Percentiles rank a stretch among this genome's conserved stretches.
Conservation (phyloP, 2,329 filamentous ascomycete species). For the Boeremia lycopersici region DNA sequence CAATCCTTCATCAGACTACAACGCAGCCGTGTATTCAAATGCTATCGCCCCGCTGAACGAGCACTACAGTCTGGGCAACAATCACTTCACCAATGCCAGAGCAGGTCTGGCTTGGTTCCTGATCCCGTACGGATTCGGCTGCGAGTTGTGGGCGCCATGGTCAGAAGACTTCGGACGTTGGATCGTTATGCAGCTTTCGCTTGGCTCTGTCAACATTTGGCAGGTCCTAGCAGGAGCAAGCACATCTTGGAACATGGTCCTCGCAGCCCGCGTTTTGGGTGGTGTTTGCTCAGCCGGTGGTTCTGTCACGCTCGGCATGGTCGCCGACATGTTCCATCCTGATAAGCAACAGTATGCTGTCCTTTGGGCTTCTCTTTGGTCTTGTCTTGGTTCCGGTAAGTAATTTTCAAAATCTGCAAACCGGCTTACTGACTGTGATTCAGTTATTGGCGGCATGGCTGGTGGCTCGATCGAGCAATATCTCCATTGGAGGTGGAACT, state of each 20-base stretch:
- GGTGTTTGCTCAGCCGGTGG: constrained; percentile 62
- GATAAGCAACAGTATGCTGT: constrained; percentile 73
- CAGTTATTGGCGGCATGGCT: constrained; percentile 77
- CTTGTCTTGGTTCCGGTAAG: constrained; percentile 69
- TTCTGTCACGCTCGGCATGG: constrained; percentile 67
- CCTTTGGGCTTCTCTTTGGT: constrained; percentile 59
- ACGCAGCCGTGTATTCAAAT: constrained; percentile 62
- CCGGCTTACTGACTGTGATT: constrained; percentile 56
- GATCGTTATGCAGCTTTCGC: constrained; percentile 72
- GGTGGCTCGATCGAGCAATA: constrained; percentile 74
- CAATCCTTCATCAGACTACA: constrained; percentile 51
- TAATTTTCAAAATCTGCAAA: constrained; percentile 40
- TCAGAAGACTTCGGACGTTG: constrained; percentile 80
- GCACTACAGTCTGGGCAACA: constrained; percentile 58
- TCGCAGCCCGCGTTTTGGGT: constrained; percentile 60
- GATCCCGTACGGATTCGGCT: constrained; percentile 80
- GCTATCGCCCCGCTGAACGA: constrained; percentile 58
- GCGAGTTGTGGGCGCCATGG: constrained; percentile 82
- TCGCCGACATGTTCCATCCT: constrained; percentile 66
- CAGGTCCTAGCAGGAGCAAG: constrained; percentile 66
- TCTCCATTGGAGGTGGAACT: constrained; percentile 74
- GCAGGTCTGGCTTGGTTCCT: constrained; percentile 77
- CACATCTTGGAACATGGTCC: constrained; percentile 65
- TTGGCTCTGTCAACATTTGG: constrained; percentile 76
- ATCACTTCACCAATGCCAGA: constrained; percentile 50